Conservation (phyloP, 1,139 yeast genomes). For the Suhomyces guaymorum region DNA sequence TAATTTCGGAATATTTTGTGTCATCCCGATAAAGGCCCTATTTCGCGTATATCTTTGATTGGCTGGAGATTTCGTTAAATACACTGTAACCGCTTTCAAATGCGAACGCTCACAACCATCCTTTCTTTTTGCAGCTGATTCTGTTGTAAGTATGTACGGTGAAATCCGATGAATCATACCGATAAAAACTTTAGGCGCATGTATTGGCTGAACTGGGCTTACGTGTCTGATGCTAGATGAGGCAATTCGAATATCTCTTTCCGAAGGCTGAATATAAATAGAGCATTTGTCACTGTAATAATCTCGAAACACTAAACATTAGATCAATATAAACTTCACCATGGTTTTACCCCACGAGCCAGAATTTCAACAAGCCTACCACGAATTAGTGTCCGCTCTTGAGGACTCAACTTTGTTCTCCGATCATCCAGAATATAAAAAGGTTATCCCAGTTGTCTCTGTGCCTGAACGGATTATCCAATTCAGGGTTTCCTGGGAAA, state of each 20-base stretch:
- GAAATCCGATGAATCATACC: conserved; percentile 6
- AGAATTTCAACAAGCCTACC: conserved; percentile 98
- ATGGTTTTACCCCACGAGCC: conserved; percentile 80
- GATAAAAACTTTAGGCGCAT: conserved; percentile 4
- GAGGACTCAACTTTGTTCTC: conserved; percentile 89
- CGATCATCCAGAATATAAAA: conserved; percentile 86
- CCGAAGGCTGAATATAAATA: not conserved
- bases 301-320: no score
- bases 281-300: not conserved
- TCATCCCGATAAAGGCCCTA: conserved; percentile 15
- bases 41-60: conserved; percentile 1
- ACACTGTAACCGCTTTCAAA: not conserved
- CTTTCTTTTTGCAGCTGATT: conserved; percentile 4
- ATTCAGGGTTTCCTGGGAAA: conserved; percentile 98
- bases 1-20: conserved; percentile 5
- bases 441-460: conserved; percentile 86
- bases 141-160: conserved; percentile 3
- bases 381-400: conserved; percentile 85
- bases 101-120: conserved; percentile 1
- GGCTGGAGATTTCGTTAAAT: conserved; percentile 10
- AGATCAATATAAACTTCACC: conserved; percentile 16
- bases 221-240: conserved; percentile 2
- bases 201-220: conserved; percentile 2
- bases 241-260: conserved; percentile 1
- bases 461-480: conserved; percentile 95